Percentiles rank a stretch among this genome's conserved stretches.
Conservation (phyloP, 805 yeast genomes). For the Suhomyces sp. region DNA sequence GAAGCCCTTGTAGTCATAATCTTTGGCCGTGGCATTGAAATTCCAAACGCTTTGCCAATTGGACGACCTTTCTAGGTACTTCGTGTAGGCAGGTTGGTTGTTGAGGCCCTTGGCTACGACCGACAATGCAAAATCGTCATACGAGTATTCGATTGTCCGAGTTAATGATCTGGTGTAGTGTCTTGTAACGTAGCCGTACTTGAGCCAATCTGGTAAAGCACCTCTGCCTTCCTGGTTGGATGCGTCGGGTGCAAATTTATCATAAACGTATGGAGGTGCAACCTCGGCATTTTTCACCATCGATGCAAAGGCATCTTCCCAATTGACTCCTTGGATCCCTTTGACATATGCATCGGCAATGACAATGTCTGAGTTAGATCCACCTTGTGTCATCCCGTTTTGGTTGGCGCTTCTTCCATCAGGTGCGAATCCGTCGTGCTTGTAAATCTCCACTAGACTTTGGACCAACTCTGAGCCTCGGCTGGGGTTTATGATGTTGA, state of each 20-base stretch:
- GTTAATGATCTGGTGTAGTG: conserved; percentile 30
- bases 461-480: conserved; percentile 27
- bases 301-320: conserved; percentile 29
- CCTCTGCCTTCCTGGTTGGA: conserved; percentile 33
- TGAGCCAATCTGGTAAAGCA: conserved; percentile 32
- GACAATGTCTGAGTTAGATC: conserved; percentile 34
- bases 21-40: conserved; percentile 16
- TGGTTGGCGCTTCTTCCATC: conserved; percentile 37
- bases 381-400: conserved; percentile 38
- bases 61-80: conserved; percentile 29
- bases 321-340: conserved; percentile 21
- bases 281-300: conserved; percentile 37
- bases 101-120: conserved; percentile 32
- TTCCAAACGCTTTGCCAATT: conserved; percentile 39
- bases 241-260: conserved; percentile 26
- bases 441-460: conserved; percentile 25
- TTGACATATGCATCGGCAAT: conserved; percentile 36
- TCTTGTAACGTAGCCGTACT: conserved; percentile 29
- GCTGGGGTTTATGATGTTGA: conserved; percentile 25
- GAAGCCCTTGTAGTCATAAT: conserved; percentile 26
- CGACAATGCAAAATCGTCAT: conserved; percentile 33
- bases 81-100: conserved; percentile 15
- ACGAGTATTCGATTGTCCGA: conserved; percentile 36
- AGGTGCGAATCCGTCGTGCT: conserved; percentile 34
- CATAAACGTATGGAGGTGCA: conserved; percentile 26